Evolutionary conservation across 768 basidiomycete genomes (phyloP).

Genomic region (Phylloporus arenicola): DNA sequence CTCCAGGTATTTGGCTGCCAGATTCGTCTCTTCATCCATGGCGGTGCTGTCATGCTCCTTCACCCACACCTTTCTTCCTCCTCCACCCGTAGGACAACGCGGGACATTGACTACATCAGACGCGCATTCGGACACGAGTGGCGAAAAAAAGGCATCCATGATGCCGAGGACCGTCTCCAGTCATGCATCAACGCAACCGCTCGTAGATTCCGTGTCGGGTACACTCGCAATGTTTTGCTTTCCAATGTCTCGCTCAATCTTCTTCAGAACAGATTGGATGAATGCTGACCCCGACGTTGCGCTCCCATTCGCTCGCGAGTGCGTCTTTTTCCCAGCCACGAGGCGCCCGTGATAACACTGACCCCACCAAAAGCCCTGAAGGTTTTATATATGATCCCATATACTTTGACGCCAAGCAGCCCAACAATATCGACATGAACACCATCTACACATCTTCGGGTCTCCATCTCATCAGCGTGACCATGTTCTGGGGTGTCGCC

Average conservation of each 20-base stretch:
- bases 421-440: conserved; percentile 47
- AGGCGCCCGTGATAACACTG: conserved; percentile 6
- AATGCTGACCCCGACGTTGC: conserved; percentile 70
- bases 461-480: conserved; percentile 53
- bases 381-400: conserved; percentile 53
- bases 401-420: conserved; percentile 45
- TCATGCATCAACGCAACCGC: conserved; percentile 56
- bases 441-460: conserved; percentile 56
- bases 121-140: conserved; percentile 58
- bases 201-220: conserved; percentile 41
- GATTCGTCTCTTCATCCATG: conserved; percentile 62
- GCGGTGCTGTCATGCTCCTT: conserved; percentile 70
- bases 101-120: conserved; percentile 64
- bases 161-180: conserved; percentile 52
- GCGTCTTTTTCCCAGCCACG: conserved; percentile 23
- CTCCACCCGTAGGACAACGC: conserved; percentile 46
- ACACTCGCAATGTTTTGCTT: conserved; percentile 10
- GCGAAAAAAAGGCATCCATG: conserved; percentile 39
- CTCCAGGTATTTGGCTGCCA: conserved; percentile 42
- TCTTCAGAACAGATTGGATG: conserved; percentile 57
- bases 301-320: conserved; percentile 61
- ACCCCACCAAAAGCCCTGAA: conserved; percentile 9
- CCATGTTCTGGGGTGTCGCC: conserved; percentile 68
- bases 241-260: background rate
- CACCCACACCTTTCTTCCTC: conserved; percentile 41